A percentile compares a stretch with the other conserved stretches of the same genome.
These are phyloP conservation scores for Exidia glandulosa DNA, from an alignment of 768 basidiomycete species.

Conservation along the genomic window DNA sequence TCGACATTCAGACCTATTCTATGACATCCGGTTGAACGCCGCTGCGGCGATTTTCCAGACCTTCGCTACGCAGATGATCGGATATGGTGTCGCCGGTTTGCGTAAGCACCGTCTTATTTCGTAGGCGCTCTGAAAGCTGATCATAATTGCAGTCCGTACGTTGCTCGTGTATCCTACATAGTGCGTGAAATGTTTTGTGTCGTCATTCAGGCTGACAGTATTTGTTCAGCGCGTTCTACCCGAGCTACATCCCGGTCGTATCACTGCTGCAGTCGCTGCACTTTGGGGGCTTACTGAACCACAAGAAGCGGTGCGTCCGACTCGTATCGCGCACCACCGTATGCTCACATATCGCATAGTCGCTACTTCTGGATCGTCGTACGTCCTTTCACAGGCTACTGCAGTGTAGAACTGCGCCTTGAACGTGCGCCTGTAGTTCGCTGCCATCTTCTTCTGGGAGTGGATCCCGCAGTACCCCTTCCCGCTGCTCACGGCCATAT, in stretches of 20 bases:
- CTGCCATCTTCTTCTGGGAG: conserved; percentile 39
- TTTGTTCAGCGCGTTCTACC: conserved; percentile 32
- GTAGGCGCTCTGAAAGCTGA: conserved; percentile 21
- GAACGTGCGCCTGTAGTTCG: conserved; percentile 18
- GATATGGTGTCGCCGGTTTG: conserved; percentile 20
- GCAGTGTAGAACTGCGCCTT: neutral
- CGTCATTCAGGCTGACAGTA: neutral
- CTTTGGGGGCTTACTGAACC: conserved; percentile 37
- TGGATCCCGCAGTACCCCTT: conserved; percentile 28
- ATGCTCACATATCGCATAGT: neutral
- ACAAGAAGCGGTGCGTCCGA: conserved; percentile 27
- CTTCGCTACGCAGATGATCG: conserved; percentile 36
- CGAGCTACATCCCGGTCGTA: conserved; percentile 39
- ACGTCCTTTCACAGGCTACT: conserved; percentile 8
- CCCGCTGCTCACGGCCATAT: conserved; percentile 36
- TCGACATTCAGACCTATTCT: conserved; percentile 35
- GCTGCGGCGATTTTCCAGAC: conserved; percentile 46
- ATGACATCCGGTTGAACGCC: conserved; percentile 35
- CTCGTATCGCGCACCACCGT: neutral
- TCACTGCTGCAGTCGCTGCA: conserved; percentile 43
- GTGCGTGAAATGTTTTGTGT: conserved; percentile 15
- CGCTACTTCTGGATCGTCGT: conserved; percentile 43
- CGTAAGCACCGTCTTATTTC: conserved; percentile 9
- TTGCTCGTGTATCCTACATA: conserved; percentile 44
- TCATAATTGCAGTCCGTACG: conserved; percentile 26